phyloP scores from a whole-genome alignment of 2,329 filamentous ascomycete genomes.

The Gyromitra esculenta region DNA sequence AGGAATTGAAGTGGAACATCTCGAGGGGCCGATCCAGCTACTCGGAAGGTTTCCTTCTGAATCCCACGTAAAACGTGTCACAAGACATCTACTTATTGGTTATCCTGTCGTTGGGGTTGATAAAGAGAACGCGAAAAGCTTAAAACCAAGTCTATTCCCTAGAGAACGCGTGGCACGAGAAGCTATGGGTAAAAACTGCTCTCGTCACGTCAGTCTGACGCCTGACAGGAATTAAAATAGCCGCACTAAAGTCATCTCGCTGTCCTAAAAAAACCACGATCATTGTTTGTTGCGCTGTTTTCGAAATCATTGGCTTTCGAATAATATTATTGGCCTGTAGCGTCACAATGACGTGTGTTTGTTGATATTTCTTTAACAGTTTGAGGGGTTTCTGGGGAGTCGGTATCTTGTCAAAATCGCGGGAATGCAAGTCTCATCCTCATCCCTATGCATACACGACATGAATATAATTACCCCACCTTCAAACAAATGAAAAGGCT shows the following conservation, averaged over 20 bases:
- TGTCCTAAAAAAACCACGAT: not conserved
- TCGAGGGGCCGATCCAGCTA: not conserved
- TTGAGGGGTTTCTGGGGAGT: not conserved
- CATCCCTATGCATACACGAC: constrained; percentile 6
- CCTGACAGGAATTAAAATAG: not conserved
- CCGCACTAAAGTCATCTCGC: not conserved
- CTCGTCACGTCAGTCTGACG: constrained; percentile 1
- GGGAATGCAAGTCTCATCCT: not conserved
- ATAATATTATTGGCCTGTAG: not conserved
- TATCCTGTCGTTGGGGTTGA: not conserved
- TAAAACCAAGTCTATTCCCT: not conserved
- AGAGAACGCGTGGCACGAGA: not conserved
- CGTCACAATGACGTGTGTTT: not conserved
- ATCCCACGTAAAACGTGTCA: not conserved
- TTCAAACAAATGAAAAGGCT: not conserved
- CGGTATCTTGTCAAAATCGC: not conserved
- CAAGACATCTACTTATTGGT: not conserved
- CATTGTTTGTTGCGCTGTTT: not conserved
- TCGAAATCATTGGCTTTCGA: constrained; percentile 4
- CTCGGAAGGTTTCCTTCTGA: not conserved
- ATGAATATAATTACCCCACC: not conserved
- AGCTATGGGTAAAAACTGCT: not conserved
- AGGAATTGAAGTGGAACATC: not conserved
- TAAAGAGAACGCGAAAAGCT: not conserved
- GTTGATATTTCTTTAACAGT: not conserved